phyloP scores from a whole-genome alignment of 2,329 filamentous ascomycete genomes.

The Alternaria gansuensis region DNA sequence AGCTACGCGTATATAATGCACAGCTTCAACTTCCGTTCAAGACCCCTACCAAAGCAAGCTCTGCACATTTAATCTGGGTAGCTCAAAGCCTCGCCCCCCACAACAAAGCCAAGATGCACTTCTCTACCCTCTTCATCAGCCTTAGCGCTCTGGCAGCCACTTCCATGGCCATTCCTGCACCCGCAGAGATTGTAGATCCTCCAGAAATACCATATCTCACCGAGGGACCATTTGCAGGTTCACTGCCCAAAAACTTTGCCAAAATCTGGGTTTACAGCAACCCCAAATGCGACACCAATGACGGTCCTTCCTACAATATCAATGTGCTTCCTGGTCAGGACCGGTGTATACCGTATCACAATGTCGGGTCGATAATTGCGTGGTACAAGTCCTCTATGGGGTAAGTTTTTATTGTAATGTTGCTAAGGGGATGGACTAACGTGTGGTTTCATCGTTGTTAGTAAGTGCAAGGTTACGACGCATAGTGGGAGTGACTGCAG shows the following conservation, averaged over 20 bases:
- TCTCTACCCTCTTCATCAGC: neutral
- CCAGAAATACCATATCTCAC: neutral
- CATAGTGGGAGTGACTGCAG: conserved; percentile 10
- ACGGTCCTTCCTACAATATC: conserved; percentile 3
- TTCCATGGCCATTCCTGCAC: neutral
- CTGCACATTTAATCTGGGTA: neutral
- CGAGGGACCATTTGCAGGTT: neutral
- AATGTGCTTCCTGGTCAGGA: conserved; percentile 6
- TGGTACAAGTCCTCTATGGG: conserved; percentile 13
- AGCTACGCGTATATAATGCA: neutral
- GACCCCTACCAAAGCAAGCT: too few relatives aligned
- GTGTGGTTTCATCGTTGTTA: neutral
- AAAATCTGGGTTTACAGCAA: conserved; percentile 10
- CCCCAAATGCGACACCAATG: neutral
- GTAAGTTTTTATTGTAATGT: neutral
- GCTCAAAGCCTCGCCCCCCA: too few relatives aligned
- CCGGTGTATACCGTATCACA: conserved; percentile 2
- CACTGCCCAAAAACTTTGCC: conserved; percentile 10
- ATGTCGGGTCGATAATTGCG: conserved; percentile 4
- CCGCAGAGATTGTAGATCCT: neutral
- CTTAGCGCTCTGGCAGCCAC: neutral
- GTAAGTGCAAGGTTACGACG: conserved; percentile 3
- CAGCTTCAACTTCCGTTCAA: neutral
- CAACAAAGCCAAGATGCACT: neutral
- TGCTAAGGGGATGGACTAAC: neutral